phyloP scores from a whole-genome alignment of 768 basidiomycete genomes.

The Tricholoma furcatifolium region DNA sequence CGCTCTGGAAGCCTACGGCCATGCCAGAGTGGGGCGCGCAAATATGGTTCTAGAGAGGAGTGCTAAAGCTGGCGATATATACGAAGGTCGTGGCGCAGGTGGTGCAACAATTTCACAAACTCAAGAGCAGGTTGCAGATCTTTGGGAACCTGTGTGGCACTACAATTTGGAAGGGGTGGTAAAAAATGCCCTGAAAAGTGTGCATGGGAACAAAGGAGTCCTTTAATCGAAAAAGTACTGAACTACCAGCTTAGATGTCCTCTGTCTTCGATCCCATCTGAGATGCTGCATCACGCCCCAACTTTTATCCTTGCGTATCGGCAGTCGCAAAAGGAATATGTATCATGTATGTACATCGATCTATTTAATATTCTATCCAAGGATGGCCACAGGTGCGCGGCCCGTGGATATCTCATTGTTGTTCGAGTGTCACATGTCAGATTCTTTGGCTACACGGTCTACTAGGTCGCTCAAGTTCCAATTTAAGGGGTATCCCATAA shows the following conservation, averaged over 20 bases:
- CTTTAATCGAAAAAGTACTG: background rate
- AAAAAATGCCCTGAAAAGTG: slow-evolving; percentile 23
- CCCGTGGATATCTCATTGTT: too few species aligned
- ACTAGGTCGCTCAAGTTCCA: too few species aligned
- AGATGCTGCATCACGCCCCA: slow-evolving; percentile 41
- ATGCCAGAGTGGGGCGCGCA: slow-evolving; percentile 43
- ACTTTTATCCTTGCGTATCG: slow-evolving; percentile 26
- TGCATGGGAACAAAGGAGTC: slow-evolving; percentile 8
- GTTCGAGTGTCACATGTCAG: too few species aligned
- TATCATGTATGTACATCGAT: too few species aligned
- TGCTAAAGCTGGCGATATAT: slow-evolving; percentile 39
- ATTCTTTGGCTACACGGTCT: too few species aligned
- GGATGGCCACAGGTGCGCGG: too few species aligned
- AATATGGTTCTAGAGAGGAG: slow-evolving; percentile 48
- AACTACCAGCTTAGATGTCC: too few species aligned
- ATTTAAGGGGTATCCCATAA: too few species aligned
- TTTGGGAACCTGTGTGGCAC: slow-evolving; percentile 50
- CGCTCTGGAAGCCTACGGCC: slow-evolving; percentile 46
- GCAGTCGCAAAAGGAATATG: too few species aligned
- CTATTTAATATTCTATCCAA: too few species aligned
- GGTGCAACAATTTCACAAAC: slow-evolving; percentile 30
- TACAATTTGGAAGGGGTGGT: slow-evolving; percentile 45
- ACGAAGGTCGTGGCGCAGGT: slow-evolving; percentile 36
- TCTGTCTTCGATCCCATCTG: background rate
- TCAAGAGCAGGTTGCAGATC: slow-evolving; percentile 30